These are phyloP conservation scores for Ophiocordyceps sinensis DNA, from an alignment of 2,329 filamentous ascomycete genomes.

Conservation along the genomic window DNA sequence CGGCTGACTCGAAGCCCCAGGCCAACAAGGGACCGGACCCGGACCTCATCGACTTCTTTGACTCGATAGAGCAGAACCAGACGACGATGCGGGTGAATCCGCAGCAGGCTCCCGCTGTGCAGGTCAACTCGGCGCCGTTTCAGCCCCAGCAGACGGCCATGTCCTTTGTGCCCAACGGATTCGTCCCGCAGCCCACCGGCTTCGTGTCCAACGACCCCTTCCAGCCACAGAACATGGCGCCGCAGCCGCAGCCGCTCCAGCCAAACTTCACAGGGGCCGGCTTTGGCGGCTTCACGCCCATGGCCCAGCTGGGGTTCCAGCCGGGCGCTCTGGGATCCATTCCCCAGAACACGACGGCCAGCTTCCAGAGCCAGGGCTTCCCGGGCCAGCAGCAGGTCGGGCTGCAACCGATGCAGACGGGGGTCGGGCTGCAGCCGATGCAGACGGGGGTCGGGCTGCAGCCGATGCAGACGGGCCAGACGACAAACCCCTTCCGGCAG, in stretches of 20 bases:
- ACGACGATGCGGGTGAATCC: slow-evolving; percentile 45
- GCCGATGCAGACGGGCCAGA: slow-evolving; percentile 28
- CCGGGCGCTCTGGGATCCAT: slow-evolving; percentile 38
- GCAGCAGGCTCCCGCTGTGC: slow-evolving; percentile 16
- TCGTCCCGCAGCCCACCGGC: slow-evolving; percentile 12
- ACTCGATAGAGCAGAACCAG: slow-evolving; percentile 81
- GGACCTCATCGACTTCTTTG: slow-evolving; percentile 89
- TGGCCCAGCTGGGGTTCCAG: slow-evolving; percentile 43
- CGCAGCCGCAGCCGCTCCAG: slow-evolving; percentile 25
- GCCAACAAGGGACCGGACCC: slow-evolving; percentile 50
- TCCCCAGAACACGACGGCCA: slow-evolving; percentile 39
- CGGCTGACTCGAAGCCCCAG: slow-evolving; percentile 27
- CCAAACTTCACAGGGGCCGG: slow-evolving; percentile 53
- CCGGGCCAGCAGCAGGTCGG: slow-evolving; percentile 22
- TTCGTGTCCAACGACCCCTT: slow-evolving; percentile 15
- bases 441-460: slow-evolving; percentile 29
- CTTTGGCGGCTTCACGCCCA: slow-evolving; percentile 70
- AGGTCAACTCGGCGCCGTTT: slow-evolving; percentile 21
- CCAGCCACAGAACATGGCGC: slow-evolving; percentile 19
- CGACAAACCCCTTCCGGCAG: slow-evolving; percentile 86
- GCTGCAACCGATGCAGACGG: too few species aligned
- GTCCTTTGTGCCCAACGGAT: slow-evolving; percentile 11
- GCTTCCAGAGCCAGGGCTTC: slow-evolving; percentile 26
- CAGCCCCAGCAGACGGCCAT: slow-evolving; percentile 22
- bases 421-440: slow-evolving; percentile 25